Evolutionary conservation across 139 green algal genomes (phyloP), one percentile per base, ranked within the genome.

Genomic region (Coelastrella sp.): DNA sequence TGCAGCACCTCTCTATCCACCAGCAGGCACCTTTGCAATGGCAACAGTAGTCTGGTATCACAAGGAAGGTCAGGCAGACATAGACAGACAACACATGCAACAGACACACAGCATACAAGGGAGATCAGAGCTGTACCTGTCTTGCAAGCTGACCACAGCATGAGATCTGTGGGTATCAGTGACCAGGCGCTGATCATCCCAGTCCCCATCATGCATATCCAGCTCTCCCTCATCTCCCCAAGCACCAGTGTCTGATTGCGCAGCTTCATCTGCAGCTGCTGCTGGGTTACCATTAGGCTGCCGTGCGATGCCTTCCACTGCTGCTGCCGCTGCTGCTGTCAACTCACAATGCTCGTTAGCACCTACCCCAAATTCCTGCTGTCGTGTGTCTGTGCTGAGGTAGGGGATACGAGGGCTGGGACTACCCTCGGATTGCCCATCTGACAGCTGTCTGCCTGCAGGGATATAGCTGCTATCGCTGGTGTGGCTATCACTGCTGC

Each of bases 401-500:
- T 47, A 1, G 32, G 32, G 0, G 32, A 47, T 2, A 47, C 32
- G 32, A 47, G 32, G 32, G 32, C 32, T 47, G 32, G 32, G 0
- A 47, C 32, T 47, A 47, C 32, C 32, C 1, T 47, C 32, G 32
- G 32, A 1, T 47, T 47, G 32, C 32, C 32, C 32, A 47, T 47
- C 19, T 16, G 74, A 23, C 74, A 16, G 5, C 23, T 80, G 22
- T 4, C 57, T 64, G 73, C 60, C 87, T 6, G 87, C 77, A 59
- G 87, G 76, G 56, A 80, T 79, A 23, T 59, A 14, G 20, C 59
- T 73, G 54, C 87, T 86, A 77, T 65, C 64, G 23, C 32, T n/a
- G 64, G 56, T 86, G 77, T 65, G 17, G 17, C 77, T 17, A 5
- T 17, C 32, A 16, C 47, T 32, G 19, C 87, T 91, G 76, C 87